Evolutionary conservation across 2,329 filamentous ascomycete species (phyloP), one percentile per base, ranked within the genome.

Genomic region (Monosporascus sp.): DNA sequence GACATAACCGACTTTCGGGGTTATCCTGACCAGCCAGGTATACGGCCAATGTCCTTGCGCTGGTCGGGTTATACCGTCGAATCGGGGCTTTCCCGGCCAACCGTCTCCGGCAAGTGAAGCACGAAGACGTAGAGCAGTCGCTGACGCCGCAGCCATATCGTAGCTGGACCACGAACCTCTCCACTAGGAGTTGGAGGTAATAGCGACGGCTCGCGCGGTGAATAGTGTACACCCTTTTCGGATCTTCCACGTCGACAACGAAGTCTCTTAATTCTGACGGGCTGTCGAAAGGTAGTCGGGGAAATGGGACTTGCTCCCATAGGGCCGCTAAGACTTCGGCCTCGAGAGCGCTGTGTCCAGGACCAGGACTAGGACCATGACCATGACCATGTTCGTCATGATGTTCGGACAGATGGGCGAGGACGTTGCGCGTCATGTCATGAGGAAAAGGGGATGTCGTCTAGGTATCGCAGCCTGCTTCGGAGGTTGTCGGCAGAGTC

Each of bases 11-110:
- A 53, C 73, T 77, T 57, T 89, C 84, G 0, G 90, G 84, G 58
- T 94, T 83, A 61, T 92, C 88, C 64, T 90, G 85, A 62, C 86
- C 89, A 9, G 90, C 89, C 49, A 96, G 78, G 63, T 89, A 89
- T 52, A 89, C 82, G 14, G 91, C 91, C 34, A 96, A 72, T 1
- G 88, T 89, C 62, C 90, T 82, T 8, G 91, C 90, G 63, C 90
- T 96, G 46, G 90, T 83, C 22, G 86, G 80, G 53, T 87, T 96
- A 62, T 92, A 94, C 63, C 86, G 81, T 55, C 90, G 85, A 60
- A 90, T 81, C 2, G 90, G 90, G 1, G 80, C 80, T 57, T 83
- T 82, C 36, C 80, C 82, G 25, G 83, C 80, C 41, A 85, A 73
- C 59, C 88, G 81, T 68, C 81, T 87, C 51, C 88, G 84, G 67